Base-by-base conservation (phyloP, 306 rosid species). In the Vigna hirtella region DNA sequence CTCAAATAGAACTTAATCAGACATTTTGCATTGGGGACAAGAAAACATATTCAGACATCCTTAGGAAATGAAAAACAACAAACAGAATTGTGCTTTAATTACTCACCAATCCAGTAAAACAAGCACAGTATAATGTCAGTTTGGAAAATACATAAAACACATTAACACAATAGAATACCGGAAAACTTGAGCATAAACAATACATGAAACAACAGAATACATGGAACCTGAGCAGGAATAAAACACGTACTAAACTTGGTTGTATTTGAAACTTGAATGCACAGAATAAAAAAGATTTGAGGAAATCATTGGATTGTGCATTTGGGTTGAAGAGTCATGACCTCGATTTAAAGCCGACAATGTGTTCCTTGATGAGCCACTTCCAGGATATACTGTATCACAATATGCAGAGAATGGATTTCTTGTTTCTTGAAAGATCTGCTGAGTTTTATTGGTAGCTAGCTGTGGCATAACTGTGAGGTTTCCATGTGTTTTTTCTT, bases 221-320 rank as follows among this genome's bases (percentile, higher is more conserved):
- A 32, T 30, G 61, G 49, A 70, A 51, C 32, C 58, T 34, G 61
- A 34, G 24, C n/a, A 50, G 63, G 17, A 70, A 51, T 20, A 51
- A 48, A 51, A 51, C n/a, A 9, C 14, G 2, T 71, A 12, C 18
- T n/a, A 51, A 30, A 70, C 32, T 51, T 32, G 9, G 47, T n/a
- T 51, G 32, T 70, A 52, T 32, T 57, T 70, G 56, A 70, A 51
- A 51, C 30, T 50, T 7, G 63, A 28, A 57, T 17, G 20, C 50
- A 32, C 17, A 12, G 14, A n/a, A n/a, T 40, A 51, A 17, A 55
- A 13, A 34, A 12, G 66, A 53, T 52, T 65, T 71, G 49, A 45
- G 55, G 13, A 71, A 71, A 71, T 12, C 18, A 11, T 52, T 36
- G 20, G 50, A 71, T 34, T 48, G 2, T 71, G 59, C 34, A 14